These are phyloP conservation scores for Austropuccinia psidii DNA, from an alignment of 1,284 basidiomycete species.

Conservation along the genomic window DNA sequence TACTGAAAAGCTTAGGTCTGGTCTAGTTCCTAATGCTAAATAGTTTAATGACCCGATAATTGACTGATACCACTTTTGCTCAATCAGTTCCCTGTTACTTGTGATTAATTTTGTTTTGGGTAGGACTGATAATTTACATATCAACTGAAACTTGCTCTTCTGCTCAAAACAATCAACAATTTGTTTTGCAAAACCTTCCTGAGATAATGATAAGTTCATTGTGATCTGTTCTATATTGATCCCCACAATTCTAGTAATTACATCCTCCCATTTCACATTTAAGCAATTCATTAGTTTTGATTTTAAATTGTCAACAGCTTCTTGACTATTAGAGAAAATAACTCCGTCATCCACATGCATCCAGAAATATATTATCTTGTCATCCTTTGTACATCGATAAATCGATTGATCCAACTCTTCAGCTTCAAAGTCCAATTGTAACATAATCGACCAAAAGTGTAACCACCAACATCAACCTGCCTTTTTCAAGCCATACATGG, in stretches of 20 bases:
- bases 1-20: constrained; percentile 1
- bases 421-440: not conserved
- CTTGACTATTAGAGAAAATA: not conserved
- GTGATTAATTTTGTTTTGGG: not conserved
- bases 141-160: not conserved
- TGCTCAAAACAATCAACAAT: not conserved
- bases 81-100: not conserved
- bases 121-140: not conserved
- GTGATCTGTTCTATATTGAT: too few species aligned
- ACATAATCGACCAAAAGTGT: not conserved
- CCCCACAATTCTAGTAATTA: too few species aligned
- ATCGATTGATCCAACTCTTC: too few species aligned
- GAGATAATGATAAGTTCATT: not conserved
- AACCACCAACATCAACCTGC: too few species aligned
- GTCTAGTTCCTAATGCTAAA: not conserved
- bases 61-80: too few species aligned
- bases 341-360: not conserved
- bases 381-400: too few species aligned
- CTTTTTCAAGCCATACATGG: too few species aligned
- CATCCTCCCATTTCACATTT: not conserved
- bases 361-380: not conserved
- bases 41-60: constrained; percentile 1
- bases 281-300: not conserved
- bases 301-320: too few species aligned
- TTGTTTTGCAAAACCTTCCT: not conserved